Conservation (phyloP, 2,329 filamentous ascomycete species). For the Pseudofabraea citricarpa region DNA sequence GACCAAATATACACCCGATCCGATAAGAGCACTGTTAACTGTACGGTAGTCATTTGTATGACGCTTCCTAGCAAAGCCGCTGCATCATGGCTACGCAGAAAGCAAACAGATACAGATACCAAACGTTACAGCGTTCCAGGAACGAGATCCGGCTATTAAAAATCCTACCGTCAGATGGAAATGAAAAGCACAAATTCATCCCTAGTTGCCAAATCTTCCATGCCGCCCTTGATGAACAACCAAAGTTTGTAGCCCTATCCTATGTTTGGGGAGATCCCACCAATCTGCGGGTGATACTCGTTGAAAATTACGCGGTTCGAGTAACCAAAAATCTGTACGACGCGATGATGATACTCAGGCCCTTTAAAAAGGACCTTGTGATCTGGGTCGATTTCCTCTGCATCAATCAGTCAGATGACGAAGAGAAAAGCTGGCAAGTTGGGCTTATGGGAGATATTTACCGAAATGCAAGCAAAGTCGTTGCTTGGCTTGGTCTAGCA, state of each 20-base stretch:
- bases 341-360: slow-evolving; percentile 7
- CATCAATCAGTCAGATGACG: slow-evolving; percentile 10
- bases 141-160: slow-evolving; percentile 10
- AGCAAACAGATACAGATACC: neutral
- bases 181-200: slow-evolving; percentile 4
- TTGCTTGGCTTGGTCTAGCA: slow-evolving; percentile 12
- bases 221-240: slow-evolving; percentile 6
- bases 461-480: slow-evolving; percentile 3
- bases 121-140: slow-evolving; percentile 6
- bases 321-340: slow-evolving; percentile 11
- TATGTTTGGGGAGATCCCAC: slow-evolving; percentile 8
- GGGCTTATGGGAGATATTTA: slow-evolving; percentile 11
- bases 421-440: slow-evolving; percentile 11
- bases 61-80: no score
- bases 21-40: no score
- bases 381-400: slow-evolving; percentile 13
- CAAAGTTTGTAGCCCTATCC: slow-evolving; percentile 9
- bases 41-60: no score
- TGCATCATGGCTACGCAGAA: neutral
- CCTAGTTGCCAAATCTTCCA: slow-evolving; percentile 5
- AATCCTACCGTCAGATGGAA: slow-evolving; percentile 4
- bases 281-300: slow-evolving; percentile 6
- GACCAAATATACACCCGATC: no score
- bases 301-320: slow-evolving; percentile 7
- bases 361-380: slow-evolving; percentile 3